Conservation (phyloP, 208 protist species). For the Leishmania tropica region DNA sequence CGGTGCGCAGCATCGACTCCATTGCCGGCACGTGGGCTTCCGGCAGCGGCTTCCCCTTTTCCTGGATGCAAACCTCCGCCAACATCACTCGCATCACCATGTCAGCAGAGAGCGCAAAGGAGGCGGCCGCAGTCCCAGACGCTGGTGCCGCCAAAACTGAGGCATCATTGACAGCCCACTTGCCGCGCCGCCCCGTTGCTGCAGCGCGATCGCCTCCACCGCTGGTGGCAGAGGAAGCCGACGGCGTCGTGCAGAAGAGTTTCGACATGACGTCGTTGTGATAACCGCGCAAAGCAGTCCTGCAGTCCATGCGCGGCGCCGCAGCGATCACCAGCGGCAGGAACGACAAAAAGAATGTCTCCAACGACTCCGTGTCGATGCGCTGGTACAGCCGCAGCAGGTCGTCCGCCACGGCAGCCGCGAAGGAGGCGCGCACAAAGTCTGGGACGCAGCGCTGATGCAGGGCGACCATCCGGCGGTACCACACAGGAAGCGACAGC, state of each 20-base stretch:
- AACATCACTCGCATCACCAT: conserved; percentile 14
- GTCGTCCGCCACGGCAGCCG: conserved; percentile 31
- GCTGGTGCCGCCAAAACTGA: neutral
- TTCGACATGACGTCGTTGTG: conserved; percentile 19
- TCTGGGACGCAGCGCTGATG: conserved; percentile 38
- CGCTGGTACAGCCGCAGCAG: conserved; percentile 46
- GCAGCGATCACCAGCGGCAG: conserved; percentile 1
- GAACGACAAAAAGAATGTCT: conserved; percentile 16
- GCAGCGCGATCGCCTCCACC: neutral
- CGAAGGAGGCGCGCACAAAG: conserved; percentile 32
- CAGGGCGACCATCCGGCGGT: conserved; percentile 22
- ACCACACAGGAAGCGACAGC: conserved; percentile 18
- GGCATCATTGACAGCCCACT: conserved; percentile 6
- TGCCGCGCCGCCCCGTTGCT: neutral
- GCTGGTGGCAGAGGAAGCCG: neutral
- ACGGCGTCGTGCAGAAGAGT: conserved; percentile 7
- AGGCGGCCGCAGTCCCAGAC: neutral
- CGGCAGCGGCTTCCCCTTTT: conserved; percentile 6
- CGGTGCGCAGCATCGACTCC: conserved; percentile 19
- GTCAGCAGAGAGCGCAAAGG: conserved; percentile 12
- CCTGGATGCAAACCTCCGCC: conserved; percentile 18
- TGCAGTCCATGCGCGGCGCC: conserved; percentile 7
- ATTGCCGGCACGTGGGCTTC: conserved; percentile 21
- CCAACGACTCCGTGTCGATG: conserved; percentile 33
- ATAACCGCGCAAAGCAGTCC: neutral